A percentile compares a stretch with the other conserved stretches of the same genome.
phyloP scores from a whole-genome alignment of 805 yeast species.

The Lipomyces orientalis region DNA sequence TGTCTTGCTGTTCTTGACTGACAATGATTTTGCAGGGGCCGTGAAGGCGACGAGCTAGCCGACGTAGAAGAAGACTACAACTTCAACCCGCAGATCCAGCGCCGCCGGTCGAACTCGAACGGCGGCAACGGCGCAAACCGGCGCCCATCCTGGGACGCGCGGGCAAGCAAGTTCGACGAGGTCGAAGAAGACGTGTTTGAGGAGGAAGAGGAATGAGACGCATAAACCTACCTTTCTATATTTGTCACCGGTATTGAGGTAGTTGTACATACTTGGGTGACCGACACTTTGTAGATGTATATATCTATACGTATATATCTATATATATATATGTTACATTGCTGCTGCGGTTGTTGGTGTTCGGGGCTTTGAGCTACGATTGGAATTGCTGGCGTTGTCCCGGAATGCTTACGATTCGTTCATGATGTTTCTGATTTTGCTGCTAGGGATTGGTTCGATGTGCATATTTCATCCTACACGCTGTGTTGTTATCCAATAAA shows the following conservation, averaged over 20 bases:
- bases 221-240: slow-evolving; percentile 13
- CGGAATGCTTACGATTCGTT: too few species aligned
- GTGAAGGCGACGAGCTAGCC: slow-evolving; percentile 40
- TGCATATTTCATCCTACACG: too few species aligned
- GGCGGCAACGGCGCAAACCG: slow-evolving; percentile 30
- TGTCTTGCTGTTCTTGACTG: neutral
- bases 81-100: slow-evolving; percentile 36
- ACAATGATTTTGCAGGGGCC: slow-evolving; percentile 30
- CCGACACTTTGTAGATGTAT: slow-evolving; percentile 12
- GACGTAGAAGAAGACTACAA: slow-evolving; percentile 39
- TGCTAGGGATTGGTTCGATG: neutral
- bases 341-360: neutral
- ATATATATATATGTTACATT: too few species aligned
- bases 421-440: neutral
- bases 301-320: too few species aligned
- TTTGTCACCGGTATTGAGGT: slow-evolving; percentile 21
- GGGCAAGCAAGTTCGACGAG: slow-evolving; percentile 21
- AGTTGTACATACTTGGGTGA: slow-evolving; percentile 22
- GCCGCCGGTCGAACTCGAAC: slow-evolving; percentile 41
- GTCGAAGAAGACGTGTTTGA: slow-evolving; percentile 38
- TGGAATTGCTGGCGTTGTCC: too few species aligned
- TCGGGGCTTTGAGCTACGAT: neutral
- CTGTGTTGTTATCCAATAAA: too few species aligned
- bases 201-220: slow-evolving; percentile 22
- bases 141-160: slow-evolving; percentile 33